Evolutionary conservation across 345 rosid species (phyloP).

Genomic region (Bruguiera parviflora): DNA sequence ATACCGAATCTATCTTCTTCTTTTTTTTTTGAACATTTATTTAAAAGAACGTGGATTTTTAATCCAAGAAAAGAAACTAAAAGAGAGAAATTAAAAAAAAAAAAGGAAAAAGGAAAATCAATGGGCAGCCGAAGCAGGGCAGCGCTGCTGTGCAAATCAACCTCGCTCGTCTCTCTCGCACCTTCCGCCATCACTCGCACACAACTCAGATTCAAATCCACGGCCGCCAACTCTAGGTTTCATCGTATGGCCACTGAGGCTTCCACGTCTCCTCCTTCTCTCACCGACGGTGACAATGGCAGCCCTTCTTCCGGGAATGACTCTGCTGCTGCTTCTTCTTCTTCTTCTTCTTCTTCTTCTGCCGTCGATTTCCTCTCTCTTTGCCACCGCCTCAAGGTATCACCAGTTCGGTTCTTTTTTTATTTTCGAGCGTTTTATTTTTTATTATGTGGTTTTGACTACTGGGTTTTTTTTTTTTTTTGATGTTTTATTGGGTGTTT

Average conservation of each 20-base stretch:
- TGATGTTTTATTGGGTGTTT: not conserved
- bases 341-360: conserved; percentile 47
- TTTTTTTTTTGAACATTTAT: not conserved
- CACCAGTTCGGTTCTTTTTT: not conserved
- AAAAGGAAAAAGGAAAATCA: not conserved
- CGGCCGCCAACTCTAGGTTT: conserved; percentile 26
- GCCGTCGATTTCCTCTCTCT: conserved; percentile 89
- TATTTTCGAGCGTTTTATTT: not conserved
- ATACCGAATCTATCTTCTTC: not conserved
- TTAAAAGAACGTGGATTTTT: not conserved
- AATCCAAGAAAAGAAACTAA: not conserved
- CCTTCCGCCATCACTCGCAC: conserved; percentile 45
- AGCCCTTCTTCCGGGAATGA: conserved; percentile 20
- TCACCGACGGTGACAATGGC: conserved; percentile 29
- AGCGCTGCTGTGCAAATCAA: conserved; percentile 36
- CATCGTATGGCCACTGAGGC: conserved; percentile 44
- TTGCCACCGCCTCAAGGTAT: conserved; percentile 85
- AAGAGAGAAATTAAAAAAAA: not conserved
- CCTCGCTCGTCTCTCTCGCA: conserved; percentile 38
- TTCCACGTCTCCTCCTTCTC: conserved; percentile 39
- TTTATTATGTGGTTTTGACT: not conserved
- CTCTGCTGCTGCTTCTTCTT: conserved; percentile 13
- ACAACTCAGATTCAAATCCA: conserved; percentile 36
- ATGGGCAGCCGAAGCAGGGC: conserved; percentile 51
- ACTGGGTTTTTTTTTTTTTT: conserved; percentile 4